A percentile compares a stretch with the other conserved stretches of the same genome.
Conservation (phyloP, 208 protist genomes). For the Acanthamoeba divionensis region DNA sequence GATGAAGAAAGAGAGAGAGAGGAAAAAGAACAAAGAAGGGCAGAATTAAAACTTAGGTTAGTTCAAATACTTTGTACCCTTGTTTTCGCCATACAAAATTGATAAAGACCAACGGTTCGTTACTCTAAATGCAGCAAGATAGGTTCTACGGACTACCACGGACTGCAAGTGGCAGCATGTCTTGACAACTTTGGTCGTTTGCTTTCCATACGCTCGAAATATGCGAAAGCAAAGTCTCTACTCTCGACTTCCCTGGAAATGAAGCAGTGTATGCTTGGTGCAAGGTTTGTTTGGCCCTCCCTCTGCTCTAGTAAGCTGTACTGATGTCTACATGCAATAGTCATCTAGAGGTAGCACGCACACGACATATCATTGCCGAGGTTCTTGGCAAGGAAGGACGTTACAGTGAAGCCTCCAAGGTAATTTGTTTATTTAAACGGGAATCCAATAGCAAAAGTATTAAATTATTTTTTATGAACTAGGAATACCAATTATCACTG, state of each 20-base stretch:
- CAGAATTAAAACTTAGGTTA: too few species aligned
- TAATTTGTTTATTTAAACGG: not conserved
- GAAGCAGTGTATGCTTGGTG: not conserved
- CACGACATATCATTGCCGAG: not conserved
- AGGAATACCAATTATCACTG: not conserved
- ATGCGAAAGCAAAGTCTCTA: not conserved
- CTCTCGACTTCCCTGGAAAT: not conserved
- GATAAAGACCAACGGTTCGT: too few species aligned
- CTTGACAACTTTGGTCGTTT: not conserved
- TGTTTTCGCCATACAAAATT: too few species aligned
- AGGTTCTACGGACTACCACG: not conserved
- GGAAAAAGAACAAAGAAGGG: too few species aligned
- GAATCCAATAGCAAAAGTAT: not conserved
- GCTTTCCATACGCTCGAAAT: not conserved
- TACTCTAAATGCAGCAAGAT: too few species aligned
- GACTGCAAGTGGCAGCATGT: not conserved
- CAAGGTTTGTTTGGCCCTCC: not conserved
- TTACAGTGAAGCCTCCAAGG: not conserved
- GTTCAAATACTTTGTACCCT: too few species aligned
- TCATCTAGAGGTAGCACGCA: constrained; percentile 8
- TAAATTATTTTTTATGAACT: not conserved
- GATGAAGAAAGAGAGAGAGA: too few species aligned
- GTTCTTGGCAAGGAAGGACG: not conserved
- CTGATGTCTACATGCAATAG: not conserved
- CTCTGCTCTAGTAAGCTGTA: not conserved